Conservation (phyloP, 129 eudicot species). For the Heracleum sosnowskyi region DNA sequence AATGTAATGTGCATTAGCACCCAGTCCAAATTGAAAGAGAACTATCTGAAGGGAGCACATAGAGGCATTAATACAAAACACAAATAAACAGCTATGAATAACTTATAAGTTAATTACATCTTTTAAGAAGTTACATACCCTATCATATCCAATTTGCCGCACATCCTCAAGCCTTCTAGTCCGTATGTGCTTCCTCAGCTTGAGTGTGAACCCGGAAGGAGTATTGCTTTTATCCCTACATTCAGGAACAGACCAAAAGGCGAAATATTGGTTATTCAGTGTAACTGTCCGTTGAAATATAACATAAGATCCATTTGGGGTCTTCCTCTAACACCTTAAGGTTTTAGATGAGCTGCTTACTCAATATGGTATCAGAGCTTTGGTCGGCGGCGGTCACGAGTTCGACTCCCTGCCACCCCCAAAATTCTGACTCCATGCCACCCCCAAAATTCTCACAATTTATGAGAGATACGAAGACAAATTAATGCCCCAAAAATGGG, state of each 20-base stretch:
- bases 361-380: too few relatives aligned
- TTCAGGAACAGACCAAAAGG: conserved; percentile 10
- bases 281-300: neutral
- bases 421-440: too few relatives aligned
- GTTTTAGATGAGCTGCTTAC: too few relatives aligned
- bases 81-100: conserved; percentile 6
- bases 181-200: conserved; percentile 89
- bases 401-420: too few relatives aligned
- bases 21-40: conserved; percentile 85
- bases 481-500: too few relatives aligned
- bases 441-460: too few relatives aligned
- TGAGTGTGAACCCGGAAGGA: conserved; percentile 92
- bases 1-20: conserved; percentile 78
- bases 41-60: conserved; percentile 46
- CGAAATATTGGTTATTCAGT: neutral
- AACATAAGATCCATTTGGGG: too few relatives aligned
- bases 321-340: too few relatives aligned
- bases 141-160: conserved; percentile 94
- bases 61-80: conserved; percentile 1
- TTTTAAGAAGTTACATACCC: conserved; percentile 35
- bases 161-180: conserved; percentile 97
- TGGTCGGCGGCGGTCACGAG: too few relatives aligned
- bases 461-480: too few relatives aligned
- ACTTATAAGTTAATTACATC: neutral
- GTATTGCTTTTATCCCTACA: conserved; percentile 94